These are phyloP conservation scores for Ophiocordyceps polyrhachis-furcata DNA, from an alignment of 2,329 filamentous ascomycete species.

Conservation along the genomic window DNA sequence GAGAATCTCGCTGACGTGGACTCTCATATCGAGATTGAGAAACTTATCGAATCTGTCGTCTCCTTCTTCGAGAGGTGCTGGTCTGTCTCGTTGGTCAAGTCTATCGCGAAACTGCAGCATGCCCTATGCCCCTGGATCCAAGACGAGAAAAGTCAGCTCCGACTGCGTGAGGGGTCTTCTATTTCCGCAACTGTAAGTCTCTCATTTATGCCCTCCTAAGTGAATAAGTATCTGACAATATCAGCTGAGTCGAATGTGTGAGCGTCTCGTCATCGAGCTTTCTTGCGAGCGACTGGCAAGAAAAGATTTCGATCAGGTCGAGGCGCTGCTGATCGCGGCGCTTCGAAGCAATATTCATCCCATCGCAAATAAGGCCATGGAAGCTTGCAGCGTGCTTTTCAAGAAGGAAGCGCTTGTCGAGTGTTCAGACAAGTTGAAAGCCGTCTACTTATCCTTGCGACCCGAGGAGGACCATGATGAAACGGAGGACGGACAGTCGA, in stretches of 20 bases:
- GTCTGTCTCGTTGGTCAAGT: slow-evolving; percentile 29
- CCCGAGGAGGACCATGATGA: slow-evolving; percentile 28
- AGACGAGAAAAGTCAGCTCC: slow-evolving; percentile 29
- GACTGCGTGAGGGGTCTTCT: slow-evolving; percentile 19
- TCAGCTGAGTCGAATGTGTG: slow-evolving; percentile 32
- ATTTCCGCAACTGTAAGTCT: slow-evolving; percentile 26
- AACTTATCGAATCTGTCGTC: slow-evolving; percentile 34
- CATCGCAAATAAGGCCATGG: slow-evolving; percentile 30
- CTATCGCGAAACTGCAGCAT: slow-evolving; percentile 41
- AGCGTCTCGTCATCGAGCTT: slow-evolving; percentile 23
- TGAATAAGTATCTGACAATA: slow-evolving; percentile 8
- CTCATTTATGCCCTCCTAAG: no score
- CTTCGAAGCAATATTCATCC: slow-evolving; percentile 38
- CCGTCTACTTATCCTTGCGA: slow-evolving; percentile 41
- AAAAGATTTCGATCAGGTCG: slow-evolving; percentile 31
- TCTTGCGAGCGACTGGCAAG: slow-evolving; percentile 17
- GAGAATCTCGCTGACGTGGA: slow-evolving; percentile 18
- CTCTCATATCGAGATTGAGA: slow-evolving; percentile 16
- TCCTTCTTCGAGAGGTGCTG: slow-evolving; percentile 32
- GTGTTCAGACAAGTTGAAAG: slow-evolving; percentile 47
- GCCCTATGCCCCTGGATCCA: slow-evolving; percentile 45
- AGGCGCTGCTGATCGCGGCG: slow-evolving; percentile 33
- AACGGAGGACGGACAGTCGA: slow-evolving; percentile 22
- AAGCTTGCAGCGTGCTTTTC: slow-evolving; percentile 53
- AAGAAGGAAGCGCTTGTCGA: slow-evolving; percentile 36